Evolutionary conservation across 2,329 filamentous ascomycete species (phyloP).

Genomic region (Fusarium bulbicola): DNA sequence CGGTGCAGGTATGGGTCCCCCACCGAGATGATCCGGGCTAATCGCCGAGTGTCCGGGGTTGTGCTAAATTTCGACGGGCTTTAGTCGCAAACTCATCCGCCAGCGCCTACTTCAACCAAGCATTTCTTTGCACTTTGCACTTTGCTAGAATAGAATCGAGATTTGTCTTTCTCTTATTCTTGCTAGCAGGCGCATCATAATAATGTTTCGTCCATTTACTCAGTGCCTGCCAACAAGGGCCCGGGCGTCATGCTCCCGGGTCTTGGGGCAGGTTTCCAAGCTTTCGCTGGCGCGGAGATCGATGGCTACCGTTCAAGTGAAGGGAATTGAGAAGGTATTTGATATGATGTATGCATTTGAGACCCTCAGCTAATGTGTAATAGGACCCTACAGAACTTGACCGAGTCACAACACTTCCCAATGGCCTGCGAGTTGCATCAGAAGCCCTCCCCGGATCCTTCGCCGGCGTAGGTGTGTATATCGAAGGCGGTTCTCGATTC

Average conservation of each 20-base stretch:
- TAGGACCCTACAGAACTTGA: conserved; percentile 86
- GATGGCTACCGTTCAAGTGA: conserved; percentile 48
- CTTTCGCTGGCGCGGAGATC: conserved; percentile 37
- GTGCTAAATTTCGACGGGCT: conserved; percentile 39
- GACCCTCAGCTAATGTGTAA: neutral
- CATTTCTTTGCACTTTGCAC: conserved; percentile 12
- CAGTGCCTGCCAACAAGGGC: conserved; percentile 44
- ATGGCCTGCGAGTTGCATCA: conserved; percentile 93
- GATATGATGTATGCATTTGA: accelerated
- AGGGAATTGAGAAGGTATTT: conserved; percentile 50
- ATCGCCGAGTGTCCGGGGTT: conserved; percentile 40
- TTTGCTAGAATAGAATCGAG: conserved; percentile 22
- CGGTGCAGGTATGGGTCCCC: too few relatives aligned
- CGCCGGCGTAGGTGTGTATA: conserved; percentile 92
- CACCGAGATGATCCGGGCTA: conserved; percentile 44
- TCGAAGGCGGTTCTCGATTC: conserved; percentile 94
- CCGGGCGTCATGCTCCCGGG: conserved; percentile 37
- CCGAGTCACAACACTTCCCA: conserved; percentile 85
- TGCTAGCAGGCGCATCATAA: conserved; percentile 13
- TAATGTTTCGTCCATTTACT: conserved; percentile 51
- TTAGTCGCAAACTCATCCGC: conserved; percentile 38
- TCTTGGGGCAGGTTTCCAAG: conserved; percentile 37
- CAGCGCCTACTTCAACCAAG: conserved; percentile 12
- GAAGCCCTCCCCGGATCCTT: conserved; percentile 95
- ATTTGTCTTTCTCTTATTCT: neutral